Conservation (phyloP, 768 basidiomycete species). For the Russula sp. region DNA sequence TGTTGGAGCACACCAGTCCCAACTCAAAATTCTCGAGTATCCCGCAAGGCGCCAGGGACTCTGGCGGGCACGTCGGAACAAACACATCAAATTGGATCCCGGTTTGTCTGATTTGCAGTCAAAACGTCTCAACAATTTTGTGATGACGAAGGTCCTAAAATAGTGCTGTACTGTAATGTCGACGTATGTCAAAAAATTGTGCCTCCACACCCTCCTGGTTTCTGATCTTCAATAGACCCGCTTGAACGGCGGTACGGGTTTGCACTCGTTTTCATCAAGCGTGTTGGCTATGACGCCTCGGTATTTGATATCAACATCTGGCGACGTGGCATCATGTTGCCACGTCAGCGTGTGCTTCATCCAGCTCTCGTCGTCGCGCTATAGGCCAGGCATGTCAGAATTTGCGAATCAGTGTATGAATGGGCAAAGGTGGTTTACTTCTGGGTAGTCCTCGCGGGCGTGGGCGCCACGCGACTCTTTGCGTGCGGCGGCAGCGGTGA, state of each 20-base stretch:
- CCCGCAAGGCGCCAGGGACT: not conserved
- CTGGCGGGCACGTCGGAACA: not conserved
- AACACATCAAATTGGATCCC: not conserved
- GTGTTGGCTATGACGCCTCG: slow-evolving; percentile 80
- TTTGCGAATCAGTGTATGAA: not conserved
- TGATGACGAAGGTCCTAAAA: not conserved
- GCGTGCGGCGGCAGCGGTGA: slow-evolving; percentile 85
- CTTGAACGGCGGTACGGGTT: slow-evolving; percentile 95
- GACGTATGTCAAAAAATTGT: not conserved
- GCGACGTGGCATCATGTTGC: slow-evolving; percentile 68
- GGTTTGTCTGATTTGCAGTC: not conserved
- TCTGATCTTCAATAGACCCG: slow-evolving; percentile 64
- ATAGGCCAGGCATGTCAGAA: not conserved
- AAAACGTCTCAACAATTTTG: not conserved
- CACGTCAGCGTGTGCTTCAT: slow-evolving; percentile 97
- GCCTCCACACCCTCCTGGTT: not conserved
- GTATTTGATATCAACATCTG: slow-evolving; percentile 86
- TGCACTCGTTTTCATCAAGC: slow-evolving; percentile 95
- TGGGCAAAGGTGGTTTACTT: slow-evolving; percentile 43
- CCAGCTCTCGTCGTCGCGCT: slow-evolving; percentile 92
- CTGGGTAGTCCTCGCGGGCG: slow-evolving; percentile 97
- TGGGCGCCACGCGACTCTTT: slow-evolving; percentile 98
- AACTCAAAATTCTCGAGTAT: not conserved
- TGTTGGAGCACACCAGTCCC: not conserved
- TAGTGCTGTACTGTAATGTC: not conserved